phyloP scores from a whole-genome alignment of 345 rosid species.

The Brassica nigra region DNA sequence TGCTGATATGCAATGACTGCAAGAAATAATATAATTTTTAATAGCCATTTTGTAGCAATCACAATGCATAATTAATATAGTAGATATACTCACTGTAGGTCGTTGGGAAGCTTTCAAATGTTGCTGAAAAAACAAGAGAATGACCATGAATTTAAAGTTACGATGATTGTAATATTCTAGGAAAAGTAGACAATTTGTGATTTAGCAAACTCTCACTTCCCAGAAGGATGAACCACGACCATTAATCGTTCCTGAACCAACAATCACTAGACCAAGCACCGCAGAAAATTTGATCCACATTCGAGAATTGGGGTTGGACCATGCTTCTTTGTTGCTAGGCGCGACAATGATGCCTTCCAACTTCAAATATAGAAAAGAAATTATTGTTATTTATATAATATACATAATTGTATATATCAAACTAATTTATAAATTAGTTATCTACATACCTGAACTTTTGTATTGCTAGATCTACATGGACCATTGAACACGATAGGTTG shows the following conservation, averaged over 20 bases:
- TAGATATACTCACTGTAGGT: not conserved
- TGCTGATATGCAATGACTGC: conserved; percentile 1
- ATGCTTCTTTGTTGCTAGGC: not conserved
- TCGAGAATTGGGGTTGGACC: not conserved
- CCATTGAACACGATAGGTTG: conserved; percentile 25
- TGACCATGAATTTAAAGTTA: not conserved
- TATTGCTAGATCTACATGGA: conserved; percentile 23
- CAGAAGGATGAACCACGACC: not conserved
- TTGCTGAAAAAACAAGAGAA: not conserved
- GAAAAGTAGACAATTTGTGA: not conserved
- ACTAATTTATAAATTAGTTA: not conserved
- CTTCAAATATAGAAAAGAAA: not conserved
- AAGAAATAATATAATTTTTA: not conserved
- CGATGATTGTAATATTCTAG: not conserved
- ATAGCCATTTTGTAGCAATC: not conserved
- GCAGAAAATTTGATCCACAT: not conserved
- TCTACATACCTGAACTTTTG: conserved; percentile 25
- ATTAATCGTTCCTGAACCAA: conserved; percentile 3
- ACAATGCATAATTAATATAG: not conserved
- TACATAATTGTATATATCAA: not conserved
- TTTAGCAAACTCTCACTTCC: conserved; percentile 1
- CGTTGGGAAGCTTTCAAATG: not conserved
- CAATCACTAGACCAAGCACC: not conserved
- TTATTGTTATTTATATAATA: not conserved
- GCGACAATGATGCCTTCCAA: conserved; percentile 25